Percentiles rank a stretch among this genome's conserved stretches.
These are phyloP conservation scores for Lentinula novae-zelandiae DNA, from an alignment of 1,284 basidiomycete species.

Conservation along the genomic window DNA sequence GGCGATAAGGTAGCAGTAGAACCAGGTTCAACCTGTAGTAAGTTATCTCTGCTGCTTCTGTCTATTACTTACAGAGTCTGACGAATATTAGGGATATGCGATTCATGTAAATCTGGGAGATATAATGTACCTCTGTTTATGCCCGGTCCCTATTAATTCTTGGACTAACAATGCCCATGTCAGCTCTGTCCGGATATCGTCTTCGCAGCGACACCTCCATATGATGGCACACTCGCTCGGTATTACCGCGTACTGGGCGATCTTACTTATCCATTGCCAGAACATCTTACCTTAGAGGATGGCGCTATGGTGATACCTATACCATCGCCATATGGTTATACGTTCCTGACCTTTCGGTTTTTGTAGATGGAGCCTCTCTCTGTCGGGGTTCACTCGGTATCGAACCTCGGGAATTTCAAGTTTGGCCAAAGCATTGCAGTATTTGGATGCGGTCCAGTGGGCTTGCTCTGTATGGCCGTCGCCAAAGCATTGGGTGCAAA, in stretches of 20 bases:
- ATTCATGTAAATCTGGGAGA: slow-evolving; percentile 72
- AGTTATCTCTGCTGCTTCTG: slow-evolving; percentile 11
- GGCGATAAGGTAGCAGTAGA: slow-evolving; percentile 89
- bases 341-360: neutral
- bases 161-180: slow-evolving; percentile 7
- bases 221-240: slow-evolving; percentile 83
- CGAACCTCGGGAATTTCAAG: slow-evolving; percentile 71
- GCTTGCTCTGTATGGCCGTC: slow-evolving; percentile 85
- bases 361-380: slow-evolving; percentile 88
- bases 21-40: slow-evolving; percentile 74
- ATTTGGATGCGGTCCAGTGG: slow-evolving; percentile 81
- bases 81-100: slow-evolving; percentile 39
- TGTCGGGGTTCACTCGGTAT: slow-evolving; percentile 88
- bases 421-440: slow-evolving; percentile 74
- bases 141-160: slow-evolving; percentile 10
- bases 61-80: neutral
- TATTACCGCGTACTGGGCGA: slow-evolving; percentile 79
- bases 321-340: neutral
- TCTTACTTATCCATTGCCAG: slow-evolving; percentile 71
- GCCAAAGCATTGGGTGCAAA: slow-evolving; percentile 85
- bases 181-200: slow-evolving; percentile 77
- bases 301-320: slow-evolving; percentile 67
- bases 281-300: slow-evolving; percentile 74
- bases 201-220: slow-evolving; percentile 88
- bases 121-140: slow-evolving; percentile 60